Conservation (phyloP, 116 monocot genomes). For the Zostera marina region DNA sequence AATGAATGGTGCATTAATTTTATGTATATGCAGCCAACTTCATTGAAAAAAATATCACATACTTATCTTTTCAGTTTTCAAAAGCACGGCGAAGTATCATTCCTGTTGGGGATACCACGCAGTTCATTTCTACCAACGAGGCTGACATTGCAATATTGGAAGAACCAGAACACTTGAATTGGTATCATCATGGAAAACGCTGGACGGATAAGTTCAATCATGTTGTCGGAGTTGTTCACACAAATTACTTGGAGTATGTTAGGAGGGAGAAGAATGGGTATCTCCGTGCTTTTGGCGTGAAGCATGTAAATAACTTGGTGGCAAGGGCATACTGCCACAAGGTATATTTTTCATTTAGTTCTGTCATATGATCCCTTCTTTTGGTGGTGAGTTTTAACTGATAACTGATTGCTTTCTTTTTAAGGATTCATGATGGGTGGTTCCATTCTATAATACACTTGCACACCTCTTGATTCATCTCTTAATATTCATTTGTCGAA, state of each 20-base stretch:
- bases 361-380: not conserved
- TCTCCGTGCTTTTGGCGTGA: constrained; percentile 91
- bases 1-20: not conserved
- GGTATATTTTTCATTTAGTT: constrained; percentile 22
- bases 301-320: constrained; percentile 90
- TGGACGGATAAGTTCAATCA: constrained; percentile 99
- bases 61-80: constrained; percentile 41
- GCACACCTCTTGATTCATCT: not conserved
- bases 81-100: constrained; percentile 92
- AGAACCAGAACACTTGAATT: constrained; percentile 96
- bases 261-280: constrained; percentile 94
- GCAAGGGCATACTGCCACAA: constrained; percentile 78
- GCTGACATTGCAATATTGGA: constrained; percentile 96
- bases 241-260: constrained; percentile 98
- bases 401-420: not conserved
- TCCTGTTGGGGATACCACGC: constrained; percentile 94
- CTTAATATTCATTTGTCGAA: not conserved
- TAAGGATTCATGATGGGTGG: not conserved
- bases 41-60: not conserved
- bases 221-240: constrained; percentile 92
- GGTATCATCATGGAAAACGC: constrained; percentile 97
- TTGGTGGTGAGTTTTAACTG: not conserved
- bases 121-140: constrained; percentile 72
- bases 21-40: not conserved
- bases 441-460: not conserved